Evolutionary conservation across 2,329 filamentous ascomycete genomes (phyloP).

Genomic region (Monosporascus sp.): DNA sequence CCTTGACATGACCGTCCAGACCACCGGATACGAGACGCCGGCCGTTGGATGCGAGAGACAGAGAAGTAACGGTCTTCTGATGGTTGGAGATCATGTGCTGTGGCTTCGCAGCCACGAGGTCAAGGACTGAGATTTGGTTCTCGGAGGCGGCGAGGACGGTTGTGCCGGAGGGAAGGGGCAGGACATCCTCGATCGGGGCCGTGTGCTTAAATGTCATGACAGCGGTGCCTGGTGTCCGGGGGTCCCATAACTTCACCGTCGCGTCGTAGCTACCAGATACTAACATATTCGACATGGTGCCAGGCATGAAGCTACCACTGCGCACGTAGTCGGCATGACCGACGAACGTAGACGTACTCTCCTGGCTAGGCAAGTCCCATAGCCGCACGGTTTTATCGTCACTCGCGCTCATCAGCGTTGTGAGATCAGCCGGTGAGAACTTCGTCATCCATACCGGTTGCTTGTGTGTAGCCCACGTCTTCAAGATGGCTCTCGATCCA

Average conservation of each 20-base stretch:
- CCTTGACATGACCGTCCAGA: conserved; percentile 92
- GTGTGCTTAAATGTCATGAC: conserved; percentile 95
- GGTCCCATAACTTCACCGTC: conserved; percentile 91
- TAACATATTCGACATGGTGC: conserved; percentile 64
- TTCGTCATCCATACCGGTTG: conserved; percentile 89
- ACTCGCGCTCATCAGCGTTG: conserved; percentile 79
- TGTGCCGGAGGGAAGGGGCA: conserved; percentile 81
- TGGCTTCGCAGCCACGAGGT: conserved; percentile 85
- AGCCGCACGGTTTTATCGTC: conserved; percentile 90
- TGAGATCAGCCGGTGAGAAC: conserved; percentile 87
- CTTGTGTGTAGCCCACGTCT: conserved; percentile 92
- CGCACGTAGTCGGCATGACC: conserved; percentile 94
- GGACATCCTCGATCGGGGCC: conserved; percentile 82
- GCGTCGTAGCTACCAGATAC: conserved; percentile 92
- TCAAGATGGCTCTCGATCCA: conserved; percentile 78
- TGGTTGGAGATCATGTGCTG: conserved; percentile 86
- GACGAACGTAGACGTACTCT: conserved; percentile 69
- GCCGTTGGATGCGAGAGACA: conserved; percentile 75
- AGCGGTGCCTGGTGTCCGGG: conserved; percentile 59
- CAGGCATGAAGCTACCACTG: conserved; percentile 78
- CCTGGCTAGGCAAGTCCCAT: conserved; percentile 85
- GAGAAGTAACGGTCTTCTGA: conserved; percentile 92
- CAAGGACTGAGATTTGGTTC: conserved; percentile 83
- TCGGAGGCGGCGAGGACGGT: conserved; percentile 80
- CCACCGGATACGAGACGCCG: conserved; percentile 80